Evolutionary conservation across 495 filamentous ascomycete genomes (phyloP).

Genomic region (Chaetomium tenue): DNA sequence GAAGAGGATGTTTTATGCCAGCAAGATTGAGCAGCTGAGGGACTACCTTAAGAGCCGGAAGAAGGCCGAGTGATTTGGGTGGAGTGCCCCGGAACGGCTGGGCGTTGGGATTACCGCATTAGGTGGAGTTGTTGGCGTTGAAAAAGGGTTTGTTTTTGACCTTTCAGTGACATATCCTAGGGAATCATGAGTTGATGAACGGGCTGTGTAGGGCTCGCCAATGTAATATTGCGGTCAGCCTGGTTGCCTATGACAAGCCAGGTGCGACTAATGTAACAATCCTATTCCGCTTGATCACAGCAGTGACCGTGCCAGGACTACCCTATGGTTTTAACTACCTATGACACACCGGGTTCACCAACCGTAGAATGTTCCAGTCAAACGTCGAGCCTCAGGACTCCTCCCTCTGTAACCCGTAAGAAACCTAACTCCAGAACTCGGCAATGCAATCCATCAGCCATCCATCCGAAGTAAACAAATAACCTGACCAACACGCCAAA

Average conservation of each 20-base stretch:
- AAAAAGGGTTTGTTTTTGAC: neutral
- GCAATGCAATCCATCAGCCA: neutral
- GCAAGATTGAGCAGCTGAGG: constrained; percentile 76
- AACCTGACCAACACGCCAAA: neutral
- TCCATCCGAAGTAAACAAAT: neutral
- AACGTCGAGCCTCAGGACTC: neutral
- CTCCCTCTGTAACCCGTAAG: neutral
- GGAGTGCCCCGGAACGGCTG: neutral
- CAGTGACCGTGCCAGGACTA: neutral
- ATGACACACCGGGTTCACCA: too few species aligned
- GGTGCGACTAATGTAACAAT: neutral
- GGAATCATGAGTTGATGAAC: neutral
- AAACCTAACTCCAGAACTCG: neutral
- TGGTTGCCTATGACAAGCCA: neutral
- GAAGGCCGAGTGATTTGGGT: constrained; percentile 35
- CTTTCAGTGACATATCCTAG: neutral
- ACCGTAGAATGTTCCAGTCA: neutral
- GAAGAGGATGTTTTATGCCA: constrained; percentile 83
- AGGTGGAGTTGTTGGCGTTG: constrained; percentile 4
- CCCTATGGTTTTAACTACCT: neutral
- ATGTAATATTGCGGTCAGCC: neutral
- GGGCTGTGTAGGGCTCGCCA: neutral
- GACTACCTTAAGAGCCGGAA: constrained; percentile 70
- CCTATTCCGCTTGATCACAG: neutral
- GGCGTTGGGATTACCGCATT: neutral